phyloP scores from a whole-genome alignment of 805 yeast genomes.

The Wickerhamiella australiensis region DNA sequence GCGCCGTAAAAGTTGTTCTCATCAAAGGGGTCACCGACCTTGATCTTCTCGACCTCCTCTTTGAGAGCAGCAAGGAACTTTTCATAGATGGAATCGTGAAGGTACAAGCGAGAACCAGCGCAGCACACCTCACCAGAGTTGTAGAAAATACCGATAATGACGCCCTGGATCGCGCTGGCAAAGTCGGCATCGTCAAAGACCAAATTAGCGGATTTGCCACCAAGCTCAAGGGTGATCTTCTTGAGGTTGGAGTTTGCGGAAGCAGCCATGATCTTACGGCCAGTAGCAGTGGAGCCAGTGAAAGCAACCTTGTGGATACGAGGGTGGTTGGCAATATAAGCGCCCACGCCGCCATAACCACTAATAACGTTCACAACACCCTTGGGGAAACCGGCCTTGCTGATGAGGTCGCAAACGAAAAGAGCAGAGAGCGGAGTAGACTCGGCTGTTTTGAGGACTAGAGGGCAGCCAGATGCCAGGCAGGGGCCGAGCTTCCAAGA shows the following conservation, averaged over 20 bases:
- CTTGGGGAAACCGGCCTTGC: slow-evolving; percentile 80
- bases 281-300: slow-evolving; percentile 90
- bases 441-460: slow-evolving; percentile 84
- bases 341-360: slow-evolving; percentile 80
- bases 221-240: slow-evolving; percentile 87
- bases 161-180: slow-evolving; percentile 60
- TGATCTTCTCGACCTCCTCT: slow-evolving; percentile 37
- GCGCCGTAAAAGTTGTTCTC: slow-evolving; percentile 79
- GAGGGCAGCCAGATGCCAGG: slow-evolving; percentile 77
- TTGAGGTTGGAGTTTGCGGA: slow-evolving; percentile 75
- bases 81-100: slow-evolving; percentile 77
- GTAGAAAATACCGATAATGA: slow-evolving; percentile 73
- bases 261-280: slow-evolving; percentile 65
- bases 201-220: slow-evolving; percentile 92
- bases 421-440: slow-evolving; percentile 84
- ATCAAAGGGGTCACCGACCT: slow-evolving; percentile 77
- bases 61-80: slow-evolving; percentile 52
- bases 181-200: slow-evolving; percentile 78
- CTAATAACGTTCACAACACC: slow-evolving; percentile 83
- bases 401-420: slow-evolving; percentile 52
- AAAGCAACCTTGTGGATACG: slow-evolving; percentile 82
- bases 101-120: slow-evolving; percentile 85
- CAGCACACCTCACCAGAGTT: slow-evolving; percentile 95
- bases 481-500: slow-evolving; percentile 94
- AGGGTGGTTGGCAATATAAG: slow-evolving; percentile 64